phyloP scores from a whole-genome alignment of 441 rosid species.

The Gossypium gossypioides region DNA sequence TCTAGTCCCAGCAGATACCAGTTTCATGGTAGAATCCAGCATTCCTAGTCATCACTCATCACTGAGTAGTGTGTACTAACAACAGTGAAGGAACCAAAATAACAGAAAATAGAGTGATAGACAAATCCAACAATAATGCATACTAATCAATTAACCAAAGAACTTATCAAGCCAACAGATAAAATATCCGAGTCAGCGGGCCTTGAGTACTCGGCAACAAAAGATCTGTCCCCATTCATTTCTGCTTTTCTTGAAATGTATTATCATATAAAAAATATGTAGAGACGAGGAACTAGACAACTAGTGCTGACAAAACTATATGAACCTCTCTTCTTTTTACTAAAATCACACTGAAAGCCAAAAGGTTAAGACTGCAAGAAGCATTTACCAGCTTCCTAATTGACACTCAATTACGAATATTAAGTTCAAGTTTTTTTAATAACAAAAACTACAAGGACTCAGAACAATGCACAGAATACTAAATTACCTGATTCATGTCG shows the following conservation, averaged over 20 bases:
- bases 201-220: not conserved
- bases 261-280: not conserved
- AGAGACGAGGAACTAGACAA: not conserved
- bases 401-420: not conserved
- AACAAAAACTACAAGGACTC: not conserved
- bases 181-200: not conserved
- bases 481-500: constrained; percentile 90
- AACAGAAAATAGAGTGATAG: not conserved
- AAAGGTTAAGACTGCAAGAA: not conserved
- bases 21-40: not conserved
- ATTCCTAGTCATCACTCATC: not conserved
- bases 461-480: not conserved
- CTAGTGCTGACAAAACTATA: not conserved
- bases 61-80: not conserved
- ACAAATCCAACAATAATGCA: not conserved
- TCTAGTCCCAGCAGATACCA: not conserved
- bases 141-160: not conserved
- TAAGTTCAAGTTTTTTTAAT: not conserved
- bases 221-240: not conserved
- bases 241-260: not conserved
- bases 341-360: not conserved
- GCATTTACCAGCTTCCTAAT: not conserved
- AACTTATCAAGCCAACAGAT: not conserved
- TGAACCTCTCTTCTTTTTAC: not conserved
- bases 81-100: not conserved